phyloP scores from a whole-genome alignment of 2,329 filamentous ascomycete genomes.

The Fusarium liriodendri region DNA sequence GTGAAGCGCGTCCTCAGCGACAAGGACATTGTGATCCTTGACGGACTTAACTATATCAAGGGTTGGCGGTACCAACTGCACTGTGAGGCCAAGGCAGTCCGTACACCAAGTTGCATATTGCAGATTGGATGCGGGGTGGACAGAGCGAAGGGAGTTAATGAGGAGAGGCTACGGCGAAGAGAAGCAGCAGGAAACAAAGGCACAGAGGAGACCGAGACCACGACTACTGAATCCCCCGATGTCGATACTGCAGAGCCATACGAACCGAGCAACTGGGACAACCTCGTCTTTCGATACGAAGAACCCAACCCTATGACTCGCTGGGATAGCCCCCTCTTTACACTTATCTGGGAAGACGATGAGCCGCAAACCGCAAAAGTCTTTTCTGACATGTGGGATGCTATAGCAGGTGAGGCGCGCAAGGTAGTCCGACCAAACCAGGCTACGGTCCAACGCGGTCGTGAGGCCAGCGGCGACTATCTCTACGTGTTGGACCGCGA shows the following conservation, averaged over 20 bases:
- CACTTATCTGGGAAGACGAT: constrained; percentile 80
- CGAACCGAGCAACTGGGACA: constrained; percentile 74
- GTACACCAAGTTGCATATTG: constrained; percentile 80
- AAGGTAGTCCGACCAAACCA: constrained; percentile 79
- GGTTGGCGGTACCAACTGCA: constrained; percentile 89
- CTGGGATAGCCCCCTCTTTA: constrained; percentile 88
- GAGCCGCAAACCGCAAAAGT: constrained; percentile 65
- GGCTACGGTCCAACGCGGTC: constrained; percentile 74
- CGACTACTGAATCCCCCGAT: neutral
- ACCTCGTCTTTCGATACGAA: constrained; percentile 84
- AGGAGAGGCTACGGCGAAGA: constrained; percentile 59
- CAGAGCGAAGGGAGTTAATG: constrained; percentile 69
- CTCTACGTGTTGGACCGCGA: constrained; percentile 83
- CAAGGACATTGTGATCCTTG: constrained; percentile 81
- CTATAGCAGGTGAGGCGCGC: constrained; percentile 70
- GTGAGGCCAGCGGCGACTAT: constrained; percentile 77
- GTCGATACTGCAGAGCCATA: constrained; percentile 56
- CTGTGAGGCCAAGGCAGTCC: constrained; percentile 84
- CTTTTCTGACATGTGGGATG: constrained; percentile 80
- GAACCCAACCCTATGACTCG: constrained; percentile 87
- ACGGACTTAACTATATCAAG: constrained; percentile 89
- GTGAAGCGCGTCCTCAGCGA: constrained; percentile 80
- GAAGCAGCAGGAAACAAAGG: constrained; percentile 8
- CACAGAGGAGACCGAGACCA: neutral
- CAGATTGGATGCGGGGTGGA: constrained; percentile 69